A percentile compares a stretch with the other conserved stretches of the same genome.
phyloP scores from a whole-genome alignment of 352 stramenopile species.

The Globisporangium acanthophoron region DNA sequence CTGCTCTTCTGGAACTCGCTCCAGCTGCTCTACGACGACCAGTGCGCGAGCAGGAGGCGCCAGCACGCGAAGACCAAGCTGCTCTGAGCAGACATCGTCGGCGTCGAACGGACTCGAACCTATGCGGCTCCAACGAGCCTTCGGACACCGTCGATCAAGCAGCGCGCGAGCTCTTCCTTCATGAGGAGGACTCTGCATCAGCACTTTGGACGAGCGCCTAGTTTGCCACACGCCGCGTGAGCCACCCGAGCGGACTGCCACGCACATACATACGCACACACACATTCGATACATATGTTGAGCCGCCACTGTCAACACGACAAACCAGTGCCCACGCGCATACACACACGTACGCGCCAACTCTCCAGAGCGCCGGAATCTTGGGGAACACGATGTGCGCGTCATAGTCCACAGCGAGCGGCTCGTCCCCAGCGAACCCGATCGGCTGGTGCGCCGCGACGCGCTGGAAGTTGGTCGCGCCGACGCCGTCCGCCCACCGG shows the following conservation, averaged over 20 bases:
- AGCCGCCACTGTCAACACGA: no score
- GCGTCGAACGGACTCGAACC: background rate
- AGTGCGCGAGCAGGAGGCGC: slow-evolving; percentile 13
- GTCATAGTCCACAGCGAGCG: slow-evolving; percentile 51
- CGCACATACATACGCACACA: background rate
- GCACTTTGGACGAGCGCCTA: background rate
- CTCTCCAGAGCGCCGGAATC: slow-evolving; percentile 47
- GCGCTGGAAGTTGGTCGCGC: slow-evolving; percentile 52
- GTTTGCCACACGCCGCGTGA: slow-evolving; percentile 23
- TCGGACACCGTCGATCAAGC: no score
- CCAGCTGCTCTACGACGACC: slow-evolving; percentile 20
- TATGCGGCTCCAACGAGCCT: background rate
- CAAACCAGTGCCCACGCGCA: background rate
- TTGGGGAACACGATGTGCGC: slow-evolving; percentile 69
- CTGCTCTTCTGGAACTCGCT: slow-evolving; percentile 41
- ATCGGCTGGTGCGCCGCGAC: slow-evolving; percentile 35
- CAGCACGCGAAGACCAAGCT: slow-evolving; percentile 2
- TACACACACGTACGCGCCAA: slow-evolving; percentile 34
- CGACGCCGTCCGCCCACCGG: slow-evolving; percentile 46
- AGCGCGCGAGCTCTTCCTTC: no score
- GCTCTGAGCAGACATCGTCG: slow-evolving; percentile 4
- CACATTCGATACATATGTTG: background rate
- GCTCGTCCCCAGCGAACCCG: slow-evolving; percentile 30
- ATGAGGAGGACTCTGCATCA: no score
- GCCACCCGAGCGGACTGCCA: slow-evolving; percentile 44